These are phyloP conservation scores for Pythium grandisporangium DNA, from an alignment of 352 stramenopile species.

Conservation along the genomic window DNA sequence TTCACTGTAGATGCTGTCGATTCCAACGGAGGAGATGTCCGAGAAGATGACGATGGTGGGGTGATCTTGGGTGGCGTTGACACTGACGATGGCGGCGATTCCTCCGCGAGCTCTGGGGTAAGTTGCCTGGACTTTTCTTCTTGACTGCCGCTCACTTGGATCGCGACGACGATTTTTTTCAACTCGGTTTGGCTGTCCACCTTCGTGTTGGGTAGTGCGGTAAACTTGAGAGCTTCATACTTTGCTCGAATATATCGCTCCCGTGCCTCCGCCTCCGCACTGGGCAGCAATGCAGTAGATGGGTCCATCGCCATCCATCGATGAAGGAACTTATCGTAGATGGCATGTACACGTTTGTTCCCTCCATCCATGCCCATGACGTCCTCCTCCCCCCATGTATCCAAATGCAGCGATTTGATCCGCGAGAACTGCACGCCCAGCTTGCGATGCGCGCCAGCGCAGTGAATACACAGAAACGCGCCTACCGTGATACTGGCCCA, in stretches of 20 bases:
- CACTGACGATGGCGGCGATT: too few relatives aligned
- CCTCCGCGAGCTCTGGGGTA: too few relatives aligned
- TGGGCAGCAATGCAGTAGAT: slow-evolving; percentile 25
- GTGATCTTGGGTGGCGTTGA: too few relatives aligned
- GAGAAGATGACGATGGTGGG: background rate
- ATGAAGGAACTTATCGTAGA: slow-evolving; percentile 46
- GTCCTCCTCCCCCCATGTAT: slow-evolving; percentile 71
- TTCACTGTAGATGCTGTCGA: too few relatives aligned
- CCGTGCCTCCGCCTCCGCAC: slow-evolving; percentile 22
- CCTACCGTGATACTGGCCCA: slow-evolving; percentile 93
- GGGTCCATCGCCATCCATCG: slow-evolving; percentile 40
- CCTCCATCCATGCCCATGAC: slow-evolving; percentile 57
- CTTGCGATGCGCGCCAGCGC: slow-evolving; percentile 90
- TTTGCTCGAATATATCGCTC: slow-evolving; percentile 60
- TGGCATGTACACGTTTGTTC: slow-evolving; percentile 54
- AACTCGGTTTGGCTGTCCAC: too few relatives aligned
- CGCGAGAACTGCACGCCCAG: slow-evolving; percentile 93
- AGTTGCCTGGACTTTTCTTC: too few relatives aligned
- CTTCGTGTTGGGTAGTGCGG: slow-evolving; percentile 21
- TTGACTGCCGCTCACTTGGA: too few relatives aligned
- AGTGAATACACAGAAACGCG: slow-evolving; percentile 94
- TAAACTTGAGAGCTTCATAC: slow-evolving; percentile 63
- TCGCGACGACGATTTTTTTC: too few relatives aligned
- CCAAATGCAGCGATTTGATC: slow-evolving; percentile 74
- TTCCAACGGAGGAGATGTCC: too few relatives aligned